phyloP scores from a whole-genome alignment of 2,329 filamentous ascomycete species.

The Dothideomycetidae sp. region DNA sequence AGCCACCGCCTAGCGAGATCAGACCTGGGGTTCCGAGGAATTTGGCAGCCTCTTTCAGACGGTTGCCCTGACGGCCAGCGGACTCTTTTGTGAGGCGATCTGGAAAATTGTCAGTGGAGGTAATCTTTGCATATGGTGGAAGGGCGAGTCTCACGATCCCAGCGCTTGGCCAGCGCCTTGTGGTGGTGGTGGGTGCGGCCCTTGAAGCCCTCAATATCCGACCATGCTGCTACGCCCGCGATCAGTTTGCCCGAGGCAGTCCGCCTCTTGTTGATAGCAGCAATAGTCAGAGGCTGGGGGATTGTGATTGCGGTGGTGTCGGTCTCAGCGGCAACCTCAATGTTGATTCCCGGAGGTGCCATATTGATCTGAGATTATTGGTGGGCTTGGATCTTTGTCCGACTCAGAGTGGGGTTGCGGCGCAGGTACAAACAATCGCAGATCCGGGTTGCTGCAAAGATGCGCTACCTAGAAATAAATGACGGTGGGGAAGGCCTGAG shows the following conservation, averaged over 20 bases:
- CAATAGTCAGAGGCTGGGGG: conserved; percentile 44
- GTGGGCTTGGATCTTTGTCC: no score
- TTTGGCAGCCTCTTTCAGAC: conserved; percentile 70
- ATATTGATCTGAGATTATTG: no score
- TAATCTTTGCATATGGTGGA: not conserved
- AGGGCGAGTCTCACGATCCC: conserved; percentile 54
- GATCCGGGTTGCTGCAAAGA: no score
- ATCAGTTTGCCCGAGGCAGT: conserved; percentile 57
- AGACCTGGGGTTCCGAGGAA: conserved; percentile 68
- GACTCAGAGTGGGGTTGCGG: no score
- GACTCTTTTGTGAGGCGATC: conserved; percentile 36
- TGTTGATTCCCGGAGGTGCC: conserved; percentile 22
- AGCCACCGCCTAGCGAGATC: conserved; percentile 82
- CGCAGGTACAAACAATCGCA: no score
- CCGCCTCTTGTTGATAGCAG: conserved; percentile 53
- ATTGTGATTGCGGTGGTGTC: conserved; percentile 34
- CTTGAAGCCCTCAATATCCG: conserved; percentile 75
- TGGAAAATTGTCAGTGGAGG: conserved; percentile 13
- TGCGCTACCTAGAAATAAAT: no score
- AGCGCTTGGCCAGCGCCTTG: conserved; percentile 67
- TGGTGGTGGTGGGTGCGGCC: conserved; percentile 40
- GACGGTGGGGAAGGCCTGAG: no score
- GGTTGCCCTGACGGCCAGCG: conserved; percentile 39
- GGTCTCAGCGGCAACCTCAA: conserved; percentile 30
- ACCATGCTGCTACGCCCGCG: conserved; percentile 61